A percentile compares a stretch with the other conserved stretches of the same genome.
Conservation (phyloP, 2,329 filamentous ascomycete genomes). For the Blumeria hordei region DNA sequence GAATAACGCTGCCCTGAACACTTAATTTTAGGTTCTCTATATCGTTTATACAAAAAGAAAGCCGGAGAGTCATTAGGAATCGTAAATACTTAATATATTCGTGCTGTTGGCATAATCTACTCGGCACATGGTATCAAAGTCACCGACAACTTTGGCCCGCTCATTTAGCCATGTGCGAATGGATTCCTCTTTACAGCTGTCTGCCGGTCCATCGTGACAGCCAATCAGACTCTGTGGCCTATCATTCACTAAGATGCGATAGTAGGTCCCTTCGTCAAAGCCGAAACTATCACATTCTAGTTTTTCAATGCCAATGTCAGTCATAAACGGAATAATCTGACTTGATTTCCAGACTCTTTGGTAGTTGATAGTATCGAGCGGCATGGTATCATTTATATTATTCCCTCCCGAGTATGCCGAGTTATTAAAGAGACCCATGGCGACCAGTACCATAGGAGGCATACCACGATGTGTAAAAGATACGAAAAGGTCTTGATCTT, state of each 20-base stretch:
- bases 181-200: constrained; percentile 16
- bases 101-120: constrained; percentile 10
- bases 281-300: constrained; percentile 26
- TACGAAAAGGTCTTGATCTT: constrained; percentile 25
- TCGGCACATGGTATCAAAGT: constrained; percentile 19
- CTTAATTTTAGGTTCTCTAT: no score
- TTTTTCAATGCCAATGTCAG: constrained; percentile 27
- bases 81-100: constrained; percentile 10
- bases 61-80: neutral
- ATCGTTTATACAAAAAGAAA: no score
- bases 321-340: constrained; percentile 27
- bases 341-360: constrained; percentile 24
- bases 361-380: constrained; percentile 22
- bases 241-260: constrained; percentile 25
- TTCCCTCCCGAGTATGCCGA: constrained; percentile 21
- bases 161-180: constrained; percentile 6
- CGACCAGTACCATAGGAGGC: constrained; percentile 26
- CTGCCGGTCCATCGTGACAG: constrained; percentile 24
- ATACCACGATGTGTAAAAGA: constrained; percentile 30
- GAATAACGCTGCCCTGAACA: no score
- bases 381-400: constrained; percentile 26
- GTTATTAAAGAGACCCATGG: constrained; percentile 30
- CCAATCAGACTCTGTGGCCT: constrained; percentile 23
- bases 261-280: constrained; percentile 20
- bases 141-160: constrained; percentile 18